Evolutionary conservation across 352 stramenopile genomes (phyloP), one percentile per base, ranked within the genome.

Genomic region (Thalassiosira mediterranea): DNA sequence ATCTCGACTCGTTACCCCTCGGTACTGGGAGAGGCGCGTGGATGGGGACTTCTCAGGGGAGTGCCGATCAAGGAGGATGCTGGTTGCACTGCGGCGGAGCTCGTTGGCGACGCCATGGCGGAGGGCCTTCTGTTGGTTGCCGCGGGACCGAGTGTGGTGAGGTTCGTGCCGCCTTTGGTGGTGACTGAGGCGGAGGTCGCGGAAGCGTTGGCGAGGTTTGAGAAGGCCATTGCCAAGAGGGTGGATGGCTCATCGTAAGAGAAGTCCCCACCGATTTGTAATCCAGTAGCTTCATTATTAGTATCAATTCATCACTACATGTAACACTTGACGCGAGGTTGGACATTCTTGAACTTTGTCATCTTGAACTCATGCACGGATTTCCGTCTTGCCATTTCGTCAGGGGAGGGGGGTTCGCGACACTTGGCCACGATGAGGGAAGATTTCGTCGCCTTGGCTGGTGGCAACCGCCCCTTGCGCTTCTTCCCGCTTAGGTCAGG

Each of bases 121-220:
- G 71, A 92, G 49, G 84, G 91, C 34, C 73, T 96, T 25, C 81
- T 96, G 31, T 77, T 96, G 53, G 91, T 96, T 25, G 87, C 91
- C 34, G 91, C 91, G 17, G 93, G 93, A 21, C 61, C 72, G 5
- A 86, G 72, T 59, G 90, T 95, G 31, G 88, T 95, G 23, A 81
- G 93, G 57, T 96, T 97, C 65, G 91, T 96, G n/a, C 94, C 94
- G 32, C 94, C 94, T 21, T 80, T 97, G 38, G 90, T 95, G 65
- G 88, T 95, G n/a, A 91, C 66, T 10, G 81, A 94, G 62, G 73
- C 80, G 28, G 89, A 97, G 69, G 72, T 96, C 17, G 70, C 76
- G 19, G 67, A 92, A 26, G 88, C 81, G 26, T 65, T 96, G 17
- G 62, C 76, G 11, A 90, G 86, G 60, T 90, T 96, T 67, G 88